Percentiles rank a stretch among this genome's conserved stretches.
Evolutionary conservation across 768 basidiomycete species (phyloP).

Genomic region (Tricholoma terreum): DNA sequence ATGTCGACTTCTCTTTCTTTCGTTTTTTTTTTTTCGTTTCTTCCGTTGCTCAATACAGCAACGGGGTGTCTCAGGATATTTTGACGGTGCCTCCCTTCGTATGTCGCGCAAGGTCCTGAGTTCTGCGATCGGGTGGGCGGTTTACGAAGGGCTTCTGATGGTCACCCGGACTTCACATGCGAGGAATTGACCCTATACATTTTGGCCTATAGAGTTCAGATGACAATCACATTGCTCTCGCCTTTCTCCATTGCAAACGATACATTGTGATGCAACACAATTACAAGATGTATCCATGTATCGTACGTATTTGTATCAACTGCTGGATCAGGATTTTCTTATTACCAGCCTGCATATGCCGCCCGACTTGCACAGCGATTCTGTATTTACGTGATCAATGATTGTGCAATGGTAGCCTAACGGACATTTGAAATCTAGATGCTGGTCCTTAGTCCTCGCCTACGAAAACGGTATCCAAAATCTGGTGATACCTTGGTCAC

Average conservation of each 20-base stretch:
- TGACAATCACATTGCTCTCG: neutral
- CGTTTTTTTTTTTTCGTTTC: neutral
- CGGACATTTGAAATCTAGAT: too few species aligned
- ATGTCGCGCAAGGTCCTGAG: constrained; percentile 84
- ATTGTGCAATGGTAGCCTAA: too few species aligned
- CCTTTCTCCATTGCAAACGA: too few species aligned
- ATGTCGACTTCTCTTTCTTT: neutral
- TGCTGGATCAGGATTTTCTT: too few species aligned
- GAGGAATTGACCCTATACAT: neutral
- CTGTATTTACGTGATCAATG: too few species aligned
- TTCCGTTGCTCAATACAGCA: constrained; percentile 44
- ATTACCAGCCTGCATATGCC: too few species aligned
- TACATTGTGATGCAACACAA: too few species aligned
- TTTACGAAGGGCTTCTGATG: constrained; percentile 78
- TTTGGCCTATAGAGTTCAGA: neutral
- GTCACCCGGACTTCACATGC: constrained; percentile 39
- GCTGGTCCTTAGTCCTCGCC: too few species aligned
- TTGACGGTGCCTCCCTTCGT: constrained; percentile 81
- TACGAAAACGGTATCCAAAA: too few species aligned
- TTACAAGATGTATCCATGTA: too few species aligned
- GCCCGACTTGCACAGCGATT: too few species aligned
- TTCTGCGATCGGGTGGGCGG: constrained; percentile 90
- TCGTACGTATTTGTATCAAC: too few species aligned
- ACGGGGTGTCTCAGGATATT: constrained; percentile 77
- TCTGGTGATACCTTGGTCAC: neutral